These are phyloP conservation scores for Melastoma candidum DNA, from an alignment of 441 rosid species.

Conservation along the genomic window DNA sequence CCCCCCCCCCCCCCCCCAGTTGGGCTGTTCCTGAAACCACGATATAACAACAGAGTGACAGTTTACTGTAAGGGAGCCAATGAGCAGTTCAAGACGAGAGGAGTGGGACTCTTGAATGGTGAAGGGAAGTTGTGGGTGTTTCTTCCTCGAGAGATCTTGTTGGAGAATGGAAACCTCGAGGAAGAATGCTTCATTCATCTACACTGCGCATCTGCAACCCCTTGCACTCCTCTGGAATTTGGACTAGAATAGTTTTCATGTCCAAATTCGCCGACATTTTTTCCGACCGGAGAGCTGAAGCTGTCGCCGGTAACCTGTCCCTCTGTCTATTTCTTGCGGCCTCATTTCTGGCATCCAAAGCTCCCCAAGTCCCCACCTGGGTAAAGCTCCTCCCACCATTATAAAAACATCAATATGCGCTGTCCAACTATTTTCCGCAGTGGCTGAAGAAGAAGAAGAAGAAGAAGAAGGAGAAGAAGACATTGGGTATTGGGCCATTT, in stretches of 20 bases:
- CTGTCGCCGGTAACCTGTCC: constrained; percentile 52
- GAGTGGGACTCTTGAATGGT: constrained; percentile 41
- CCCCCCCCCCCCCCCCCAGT: no score
- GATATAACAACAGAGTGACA: no score
- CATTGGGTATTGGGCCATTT: no score
- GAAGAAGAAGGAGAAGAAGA: no score
- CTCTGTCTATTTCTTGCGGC: constrained; percentile 54
- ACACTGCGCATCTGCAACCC: constrained; percentile 46
- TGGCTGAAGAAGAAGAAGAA: no score
- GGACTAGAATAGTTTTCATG: constrained; percentile 41
- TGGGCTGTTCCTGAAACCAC: no score
- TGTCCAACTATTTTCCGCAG: no score
- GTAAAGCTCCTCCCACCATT: constrained; percentile 18
- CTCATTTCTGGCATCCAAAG: constrained; percentile 26
- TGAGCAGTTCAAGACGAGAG: constrained; percentile 48
- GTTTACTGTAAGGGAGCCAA: constrained; percentile 58
- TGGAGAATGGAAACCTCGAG: constrained; percentile 38
- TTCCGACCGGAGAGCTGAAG: constrained; percentile 42
- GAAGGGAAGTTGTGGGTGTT: constrained; percentile 56
- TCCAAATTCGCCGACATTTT: constrained; percentile 30
- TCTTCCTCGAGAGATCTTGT: constrained; percentile 39
- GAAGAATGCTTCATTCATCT: constrained; percentile 86
- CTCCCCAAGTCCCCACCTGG: constrained; percentile 8
- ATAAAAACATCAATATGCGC: not conserved
- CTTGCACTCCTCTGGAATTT: constrained; percentile 53